Evolutionary conservation across 2,329 filamentous ascomycete species (phyloP).

Genomic region (Pseudogymnoascus sp.): DNA sequence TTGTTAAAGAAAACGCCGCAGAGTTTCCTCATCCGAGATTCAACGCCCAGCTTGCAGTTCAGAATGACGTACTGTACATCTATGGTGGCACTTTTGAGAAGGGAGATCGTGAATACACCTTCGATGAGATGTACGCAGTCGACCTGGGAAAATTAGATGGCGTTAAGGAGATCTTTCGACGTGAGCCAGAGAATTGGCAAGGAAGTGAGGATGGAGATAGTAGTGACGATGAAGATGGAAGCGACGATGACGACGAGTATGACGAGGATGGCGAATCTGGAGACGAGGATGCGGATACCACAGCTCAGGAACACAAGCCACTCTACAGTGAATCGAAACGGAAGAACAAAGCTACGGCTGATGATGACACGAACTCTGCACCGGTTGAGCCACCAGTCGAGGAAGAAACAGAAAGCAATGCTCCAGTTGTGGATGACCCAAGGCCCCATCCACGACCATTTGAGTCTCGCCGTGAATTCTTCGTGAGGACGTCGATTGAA

Average conservation of each 20-base stretch:
- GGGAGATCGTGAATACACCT: slow-evolving; percentile 88
- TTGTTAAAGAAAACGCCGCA: slow-evolving; percentile 57
- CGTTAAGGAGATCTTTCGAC: slow-evolving; percentile 81
- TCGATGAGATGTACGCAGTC: slow-evolving; percentile 88
- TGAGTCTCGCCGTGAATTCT: slow-evolving; percentile 86
- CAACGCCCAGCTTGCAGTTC: slow-evolving; percentile 82
- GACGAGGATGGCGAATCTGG: slow-evolving; percentile 42
- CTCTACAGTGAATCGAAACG: slow-evolving; percentile 45
- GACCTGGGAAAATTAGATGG: slow-evolving; percentile 94
- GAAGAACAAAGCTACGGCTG: slow-evolving; percentile 39
- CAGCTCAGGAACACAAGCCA: slow-evolving; percentile 27
- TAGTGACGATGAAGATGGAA: slow-evolving; percentile 46
- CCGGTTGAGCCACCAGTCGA: slow-evolving; percentile 46
- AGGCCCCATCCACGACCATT: slow-evolving; percentile 45
- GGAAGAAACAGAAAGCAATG: slow-evolving; percentile 42
- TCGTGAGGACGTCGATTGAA: slow-evolving; percentile 72
- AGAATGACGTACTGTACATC: slow-evolving; percentile 87
- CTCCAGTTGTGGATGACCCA: slow-evolving; percentile 22
- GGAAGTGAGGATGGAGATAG: slow-evolving; percentile 58
- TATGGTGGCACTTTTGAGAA: slow-evolving; percentile 95
- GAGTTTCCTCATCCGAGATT: slow-evolving; percentile 87
- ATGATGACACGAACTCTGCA: slow-evolving; percentile 33
- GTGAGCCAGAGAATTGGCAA: slow-evolving; percentile 79
- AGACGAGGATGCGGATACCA: slow-evolving; percentile 38
- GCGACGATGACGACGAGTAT: slow-evolving; percentile 40